Evolutionary conservation across 139 green algal genomes (phyloP).

Genomic region (Micractinium sp.): DNA sequence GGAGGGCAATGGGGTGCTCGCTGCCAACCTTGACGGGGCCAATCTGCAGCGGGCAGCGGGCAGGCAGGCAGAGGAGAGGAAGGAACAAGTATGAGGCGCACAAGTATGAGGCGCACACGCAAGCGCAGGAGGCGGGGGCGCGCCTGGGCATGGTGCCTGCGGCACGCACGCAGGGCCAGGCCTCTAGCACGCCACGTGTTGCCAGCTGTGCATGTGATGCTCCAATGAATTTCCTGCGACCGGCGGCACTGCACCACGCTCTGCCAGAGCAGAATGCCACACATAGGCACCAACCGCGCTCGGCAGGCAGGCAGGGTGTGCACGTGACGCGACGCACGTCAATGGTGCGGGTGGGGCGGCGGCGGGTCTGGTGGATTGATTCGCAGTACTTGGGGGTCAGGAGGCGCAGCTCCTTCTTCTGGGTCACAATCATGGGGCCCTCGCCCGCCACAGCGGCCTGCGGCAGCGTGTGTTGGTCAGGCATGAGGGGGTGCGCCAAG

Average conservation of each 20-base stretch:
- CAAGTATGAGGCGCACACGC: not conserved
- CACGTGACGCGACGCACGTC: constrained; percentile 48
- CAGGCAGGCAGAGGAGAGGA: not conserved
- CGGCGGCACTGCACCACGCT: too few relatives aligned
- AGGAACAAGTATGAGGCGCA: not conserved
- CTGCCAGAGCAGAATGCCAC: too few relatives aligned
- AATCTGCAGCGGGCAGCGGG: constrained; percentile 65
- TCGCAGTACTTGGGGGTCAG: constrained; percentile 89
- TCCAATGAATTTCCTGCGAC: too few relatives aligned
- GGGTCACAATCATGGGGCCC: constrained; percentile 29
- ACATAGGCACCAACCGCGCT: not conserved
- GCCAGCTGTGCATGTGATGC: too few relatives aligned
- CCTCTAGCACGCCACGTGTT: not conserved
- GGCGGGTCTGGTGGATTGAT: constrained; percentile 75
- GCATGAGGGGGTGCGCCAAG: not conserved
- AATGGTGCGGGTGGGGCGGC: constrained; percentile 89
- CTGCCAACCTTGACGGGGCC: constrained; percentile 93
- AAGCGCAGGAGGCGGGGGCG: not conserved
- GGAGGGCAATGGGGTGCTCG: constrained; percentile 90
- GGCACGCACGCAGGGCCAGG: not conserved
- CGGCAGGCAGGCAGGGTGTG: not conserved
- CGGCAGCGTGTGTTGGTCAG: not conserved
- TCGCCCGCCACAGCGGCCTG: constrained; percentile 13
- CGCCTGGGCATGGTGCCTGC: not conserved
- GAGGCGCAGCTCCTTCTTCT: constrained; percentile 36